Percentiles rank a stretch among this genome's conserved stretches.
Evolutionary conservation across 2,329 filamentous ascomycete genomes (phyloP).

Genomic region (Ophiobolus disseminans): DNA sequence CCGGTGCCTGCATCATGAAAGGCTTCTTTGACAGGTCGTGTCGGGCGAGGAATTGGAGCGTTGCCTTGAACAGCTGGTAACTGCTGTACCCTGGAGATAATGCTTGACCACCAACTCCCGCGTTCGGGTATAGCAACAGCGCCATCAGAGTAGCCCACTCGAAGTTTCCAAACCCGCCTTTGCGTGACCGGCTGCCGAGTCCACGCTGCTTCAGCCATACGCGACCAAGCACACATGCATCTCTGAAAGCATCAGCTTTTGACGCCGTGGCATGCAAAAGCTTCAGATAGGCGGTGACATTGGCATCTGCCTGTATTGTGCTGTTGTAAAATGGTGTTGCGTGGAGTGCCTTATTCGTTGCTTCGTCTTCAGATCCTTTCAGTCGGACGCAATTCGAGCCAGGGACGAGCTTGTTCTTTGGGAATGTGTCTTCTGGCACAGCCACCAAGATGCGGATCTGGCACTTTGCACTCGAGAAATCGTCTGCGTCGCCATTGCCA

Average conservation of each 20-base stretch:
- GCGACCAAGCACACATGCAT: slow-evolving; percentile 84
- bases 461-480: slow-evolving; percentile 46
- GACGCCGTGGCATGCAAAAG: slow-evolving; percentile 73
- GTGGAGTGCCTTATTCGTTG: slow-evolving; percentile 36
- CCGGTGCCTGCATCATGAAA: slow-evolving; percentile 57
- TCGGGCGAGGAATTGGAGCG: slow-evolving; percentile 82
- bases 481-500: slow-evolving; percentile 40
- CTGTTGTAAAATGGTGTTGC: slow-evolving; percentile 90
- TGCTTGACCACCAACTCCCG: slow-evolving; percentile 71
- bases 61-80: slow-evolving; percentile 93
- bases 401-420: slow-evolving; percentile 72
- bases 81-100: slow-evolving; percentile 83
- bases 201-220: slow-evolving; percentile 91
- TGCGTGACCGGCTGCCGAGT: slow-evolving; percentile 71
- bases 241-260: slow-evolving; percentile 74
- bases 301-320: slow-evolving; percentile 78
- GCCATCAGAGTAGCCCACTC: slow-evolving; percentile 87
- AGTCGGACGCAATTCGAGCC: slow-evolving; percentile 73
- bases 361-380: slow-evolving; percentile 56
- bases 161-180: slow-evolving; percentile 89
- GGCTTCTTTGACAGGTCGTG: slow-evolving; percentile 75
- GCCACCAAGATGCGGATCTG: slow-evolving; percentile 79
- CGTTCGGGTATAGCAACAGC: slow-evolving; percentile 79
- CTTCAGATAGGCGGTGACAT: slow-evolving; percentile 76
- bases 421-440: slow-evolving; percentile 72